Conservation (phyloP, 2,329 filamentous ascomycete genomes). For the Aspergillus ochraceoroseus region DNA sequence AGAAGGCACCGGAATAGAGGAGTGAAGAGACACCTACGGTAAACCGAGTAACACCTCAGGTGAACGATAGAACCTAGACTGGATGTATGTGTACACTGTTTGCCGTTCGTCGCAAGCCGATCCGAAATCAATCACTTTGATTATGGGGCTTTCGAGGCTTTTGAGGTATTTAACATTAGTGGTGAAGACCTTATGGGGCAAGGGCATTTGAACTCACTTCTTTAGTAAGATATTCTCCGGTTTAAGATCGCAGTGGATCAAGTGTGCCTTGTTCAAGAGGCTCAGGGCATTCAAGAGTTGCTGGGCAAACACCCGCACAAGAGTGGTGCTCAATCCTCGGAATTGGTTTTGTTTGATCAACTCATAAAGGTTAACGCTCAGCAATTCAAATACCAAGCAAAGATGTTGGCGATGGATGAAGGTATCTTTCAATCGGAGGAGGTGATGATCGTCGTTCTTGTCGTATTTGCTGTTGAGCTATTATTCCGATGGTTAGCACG, state of each 20-base stretch:
- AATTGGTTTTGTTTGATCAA: slow-evolving; percentile 99
- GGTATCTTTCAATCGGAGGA: slow-evolving; percentile 90
- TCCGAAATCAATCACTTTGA: slow-evolving; percentile 99
- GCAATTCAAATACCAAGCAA: slow-evolving; percentile 89
- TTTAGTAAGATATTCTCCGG: slow-evolving; percentile 97
- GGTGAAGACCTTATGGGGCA: background rate
- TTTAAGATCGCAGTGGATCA: slow-evolving; percentile 98
- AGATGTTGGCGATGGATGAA: slow-evolving; percentile 98
- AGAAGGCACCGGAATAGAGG: background rate
- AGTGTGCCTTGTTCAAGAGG: slow-evolving; percentile 86
- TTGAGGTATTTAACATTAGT: slow-evolving; percentile 12
- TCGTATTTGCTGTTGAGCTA: slow-evolving; percentile 97
- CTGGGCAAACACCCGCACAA: slow-evolving; percentile 95
- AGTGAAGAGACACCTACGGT: slow-evolving; percentile 50
- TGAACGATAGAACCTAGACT: slow-evolving; percentile 95
- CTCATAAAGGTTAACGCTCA: slow-evolving; percentile 97
- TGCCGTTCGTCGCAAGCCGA: slow-evolving; percentile 97
- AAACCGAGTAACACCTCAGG: slow-evolving; percentile 93
- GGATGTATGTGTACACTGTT: slow-evolving; percentile 98
- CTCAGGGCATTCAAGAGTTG: slow-evolving; percentile 90
- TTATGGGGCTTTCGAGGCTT: slow-evolving; percentile 91
- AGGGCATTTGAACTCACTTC: slow-evolving; percentile 54
- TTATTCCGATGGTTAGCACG: slow-evolving; percentile 21
- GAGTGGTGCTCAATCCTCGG: slow-evolving; percentile 89
- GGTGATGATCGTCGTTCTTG: slow-evolving; percentile 97